phyloP scores from a whole-genome alignment of 2,329 filamentous ascomycete species.

The Pleomassaria siparia region DNA sequence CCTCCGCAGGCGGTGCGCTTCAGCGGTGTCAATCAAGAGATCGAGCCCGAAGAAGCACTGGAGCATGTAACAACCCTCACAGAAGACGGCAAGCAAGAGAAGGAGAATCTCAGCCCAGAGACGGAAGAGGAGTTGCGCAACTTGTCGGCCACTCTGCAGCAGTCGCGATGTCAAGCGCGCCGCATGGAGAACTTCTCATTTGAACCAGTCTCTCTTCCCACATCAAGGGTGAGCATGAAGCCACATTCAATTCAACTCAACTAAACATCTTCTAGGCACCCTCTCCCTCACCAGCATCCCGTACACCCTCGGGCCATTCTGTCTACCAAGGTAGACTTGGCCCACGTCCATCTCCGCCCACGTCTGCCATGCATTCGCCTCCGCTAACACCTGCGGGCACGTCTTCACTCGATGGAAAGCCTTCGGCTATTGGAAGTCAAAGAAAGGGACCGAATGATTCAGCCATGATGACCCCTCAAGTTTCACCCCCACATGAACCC shows the following conservation, averaged over 20 bases:
- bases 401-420: conserved; percentile 56
- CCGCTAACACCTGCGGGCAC: conserved; percentile 86
- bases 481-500: conserved; percentile 58
- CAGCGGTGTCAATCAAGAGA: conserved; percentile 43
- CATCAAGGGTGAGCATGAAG: conserved; percentile 70
- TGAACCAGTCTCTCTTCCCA: conserved; percentile 85
- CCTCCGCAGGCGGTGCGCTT: conserved; percentile 42
- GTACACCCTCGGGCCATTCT: conserved; percentile 57
- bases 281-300: conserved; percentile 50
- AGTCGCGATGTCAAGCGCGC: conserved; percentile 74
- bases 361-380: conserved; percentile 78
- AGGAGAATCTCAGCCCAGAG: conserved; percentile 44
- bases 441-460: conserved; percentile 45
- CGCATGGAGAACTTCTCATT: conserved; percentile 86
- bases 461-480: conserved; percentile 59
- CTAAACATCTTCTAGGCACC: conserved; percentile 44
- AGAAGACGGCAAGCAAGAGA: conserved; percentile 18
- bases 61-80: conserved; percentile 37
- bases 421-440: conserved; percentile 34
- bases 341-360: conserved; percentile 66
- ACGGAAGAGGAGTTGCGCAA: conserved; percentile 67
- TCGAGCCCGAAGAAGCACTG: conserved; percentile 37
- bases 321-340: conserved; percentile 57
- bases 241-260: conserved; percentile 20
- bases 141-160: conserved; percentile 71